Evolutionary conservation across 2,329 filamentous ascomycete species (phyloP).

Genomic region (Aotearoamyces nothofagi): DNA sequence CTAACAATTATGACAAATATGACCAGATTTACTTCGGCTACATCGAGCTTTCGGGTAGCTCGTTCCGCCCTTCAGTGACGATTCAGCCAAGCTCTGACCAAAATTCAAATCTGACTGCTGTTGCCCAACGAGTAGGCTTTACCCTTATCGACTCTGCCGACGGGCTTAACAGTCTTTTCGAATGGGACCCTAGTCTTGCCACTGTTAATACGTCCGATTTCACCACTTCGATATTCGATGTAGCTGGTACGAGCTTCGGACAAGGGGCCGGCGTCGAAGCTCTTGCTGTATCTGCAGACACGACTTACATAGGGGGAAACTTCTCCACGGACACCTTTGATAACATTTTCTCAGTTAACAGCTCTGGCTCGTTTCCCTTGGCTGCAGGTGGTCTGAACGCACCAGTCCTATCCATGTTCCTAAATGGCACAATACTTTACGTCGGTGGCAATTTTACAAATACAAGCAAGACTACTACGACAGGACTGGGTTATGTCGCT

Average conservation of each 20-base stretch:
- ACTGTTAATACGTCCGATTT: constrained; percentile 47
- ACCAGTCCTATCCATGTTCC: constrained; percentile 56
- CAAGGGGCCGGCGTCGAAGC: constrained; percentile 51
- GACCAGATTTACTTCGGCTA: constrained; percentile 80
- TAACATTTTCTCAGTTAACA: constrained; percentile 65
- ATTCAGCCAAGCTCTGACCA: constrained; percentile 55
- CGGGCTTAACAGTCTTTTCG: constrained; percentile 78
- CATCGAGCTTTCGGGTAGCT: constrained; percentile 57
- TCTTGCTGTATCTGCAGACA: constrained; percentile 48
- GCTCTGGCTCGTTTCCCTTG: constrained; percentile 44
- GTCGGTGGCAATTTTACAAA: constrained; percentile 76
- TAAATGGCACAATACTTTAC: constrained; percentile 51
- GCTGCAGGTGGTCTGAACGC: constrained; percentile 65
- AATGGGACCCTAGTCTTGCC: constrained; percentile 57
- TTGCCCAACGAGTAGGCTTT: constrained; percentile 82
- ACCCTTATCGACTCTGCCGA: constrained; percentile 57
- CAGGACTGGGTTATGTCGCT: constrained; percentile 62
- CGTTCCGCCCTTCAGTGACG: constrained; percentile 70
- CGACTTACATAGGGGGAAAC: constrained; percentile 68
- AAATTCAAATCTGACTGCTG: constrained; percentile 51
- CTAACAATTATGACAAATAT: constrained; percentile 93
- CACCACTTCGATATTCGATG: constrained; percentile 58
- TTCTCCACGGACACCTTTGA: constrained; percentile 54
- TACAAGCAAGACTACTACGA: constrained; percentile 42
- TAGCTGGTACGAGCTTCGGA: constrained; percentile 56